Percentiles rank a stretch among this genome's conserved stretches.
Evolutionary conservation across 2,329 filamentous ascomycete species (phyloP).

Genomic region (Fusarium liriodendri): DNA sequence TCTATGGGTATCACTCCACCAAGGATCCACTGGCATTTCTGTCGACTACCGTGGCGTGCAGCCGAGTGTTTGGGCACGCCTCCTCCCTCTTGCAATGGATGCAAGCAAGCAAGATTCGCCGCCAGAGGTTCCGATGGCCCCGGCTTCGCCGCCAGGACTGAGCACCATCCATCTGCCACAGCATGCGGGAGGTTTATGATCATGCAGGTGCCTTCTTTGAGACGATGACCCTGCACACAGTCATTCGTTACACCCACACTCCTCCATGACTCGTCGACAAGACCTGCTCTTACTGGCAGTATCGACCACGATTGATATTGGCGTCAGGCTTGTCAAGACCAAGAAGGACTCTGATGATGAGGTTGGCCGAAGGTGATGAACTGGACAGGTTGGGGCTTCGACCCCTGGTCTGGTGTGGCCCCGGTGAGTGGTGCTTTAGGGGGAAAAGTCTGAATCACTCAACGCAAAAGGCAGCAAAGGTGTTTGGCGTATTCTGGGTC

Average conservation of each 20-base stretch:
- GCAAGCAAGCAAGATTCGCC: conserved; percentile 41
- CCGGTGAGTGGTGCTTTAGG: background rate
- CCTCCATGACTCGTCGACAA: conserved; percentile 31
- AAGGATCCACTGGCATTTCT: background rate
- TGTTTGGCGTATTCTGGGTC: background rate
- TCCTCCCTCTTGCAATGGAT: conserved; percentile 2
- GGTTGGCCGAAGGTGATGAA: background rate
- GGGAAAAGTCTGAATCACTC: background rate
- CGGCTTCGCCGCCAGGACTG: conserved; percentile 35
- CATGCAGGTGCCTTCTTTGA: conserved; percentile 42
- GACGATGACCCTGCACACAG: conserved; percentile 26
- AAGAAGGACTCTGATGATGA: background rate
- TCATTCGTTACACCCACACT: conserved; percentile 15
- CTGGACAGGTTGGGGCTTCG: background rate
- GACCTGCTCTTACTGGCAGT: background rate
- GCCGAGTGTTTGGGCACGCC: conserved; percentile 1
- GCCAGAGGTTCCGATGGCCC: conserved; percentile 37
- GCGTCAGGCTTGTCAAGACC: background rate
- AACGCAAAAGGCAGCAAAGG: background rate
- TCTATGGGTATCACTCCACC: background rate
- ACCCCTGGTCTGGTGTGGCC: background rate
- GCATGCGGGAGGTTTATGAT: conserved; percentile 40
- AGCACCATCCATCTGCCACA: conserved; percentile 37
- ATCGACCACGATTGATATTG: background rate
- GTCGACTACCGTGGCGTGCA: conserved; percentile 12